A percentile compares a stretch with the other conserved stretches of the same genome.
These are phyloP conservation scores for Termitomyces sp. DNA, from an alignment of 768 basidiomycete genomes.

Conservation along the genomic window DNA sequence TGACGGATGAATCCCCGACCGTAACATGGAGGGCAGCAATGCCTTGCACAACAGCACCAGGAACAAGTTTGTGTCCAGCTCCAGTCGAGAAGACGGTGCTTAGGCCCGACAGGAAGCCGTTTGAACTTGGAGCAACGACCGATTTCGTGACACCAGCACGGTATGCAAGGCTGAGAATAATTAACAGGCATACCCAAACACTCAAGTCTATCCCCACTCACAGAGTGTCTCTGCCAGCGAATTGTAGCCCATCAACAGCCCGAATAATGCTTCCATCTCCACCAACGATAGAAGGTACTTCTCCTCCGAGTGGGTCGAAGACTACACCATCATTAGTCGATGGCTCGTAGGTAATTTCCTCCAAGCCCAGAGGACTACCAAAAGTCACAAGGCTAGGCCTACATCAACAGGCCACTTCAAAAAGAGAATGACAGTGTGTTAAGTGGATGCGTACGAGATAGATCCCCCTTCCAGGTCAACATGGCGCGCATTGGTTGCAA, in stretches of 20 bases:
- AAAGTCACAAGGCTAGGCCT: slow-evolving; percentile 63
- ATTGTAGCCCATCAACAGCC: slow-evolving; percentile 69
- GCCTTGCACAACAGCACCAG: slow-evolving; percentile 61
- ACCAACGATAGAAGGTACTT: slow-evolving; percentile 47
- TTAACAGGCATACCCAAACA: not conserved
- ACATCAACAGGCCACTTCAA: not conserved
- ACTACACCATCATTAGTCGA: slow-evolving; percentile 69
- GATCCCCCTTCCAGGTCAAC: slow-evolving; percentile 72
- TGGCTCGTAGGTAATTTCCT: slow-evolving; percentile 63
- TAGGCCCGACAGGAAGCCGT: slow-evolving; percentile 60
- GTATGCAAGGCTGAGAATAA: slow-evolving; percentile 54
- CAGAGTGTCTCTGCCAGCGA: slow-evolving; percentile 67
- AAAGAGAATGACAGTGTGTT: not conserved
- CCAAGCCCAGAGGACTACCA: slow-evolving; percentile 68
- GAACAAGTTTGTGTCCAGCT: slow-evolving; percentile 56
- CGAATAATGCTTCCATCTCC: slow-evolving; percentile 49
- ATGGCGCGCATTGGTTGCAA: slow-evolving; percentile 20
- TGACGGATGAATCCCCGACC: slow-evolving; percentile 44
- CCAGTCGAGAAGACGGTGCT: slow-evolving; percentile 63
- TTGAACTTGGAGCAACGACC: slow-evolving; percentile 54
- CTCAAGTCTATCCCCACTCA: slow-evolving; percentile 31
- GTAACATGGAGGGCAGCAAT: slow-evolving; percentile 64
- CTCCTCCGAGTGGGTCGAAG: slow-evolving; percentile 45
- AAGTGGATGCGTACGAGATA: slow-evolving; percentile 31
- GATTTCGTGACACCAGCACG: slow-evolving; percentile 58